Percentiles rank a stretch among this genome's conserved stretches.
Conservation (phyloP, 306 rosid species). For the Castanea mollissima region DNA sequence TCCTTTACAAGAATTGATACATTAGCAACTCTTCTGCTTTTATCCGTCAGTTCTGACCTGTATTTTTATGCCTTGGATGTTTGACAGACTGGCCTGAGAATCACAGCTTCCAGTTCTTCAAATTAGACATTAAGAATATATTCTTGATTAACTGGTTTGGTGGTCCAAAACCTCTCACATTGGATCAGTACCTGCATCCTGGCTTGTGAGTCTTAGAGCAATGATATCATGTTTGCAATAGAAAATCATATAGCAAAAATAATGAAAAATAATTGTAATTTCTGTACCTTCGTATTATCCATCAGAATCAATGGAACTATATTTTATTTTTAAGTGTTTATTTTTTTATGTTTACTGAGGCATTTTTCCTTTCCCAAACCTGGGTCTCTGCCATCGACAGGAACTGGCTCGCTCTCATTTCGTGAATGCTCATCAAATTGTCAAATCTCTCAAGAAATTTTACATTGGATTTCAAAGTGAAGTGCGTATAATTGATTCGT, state of each 20-base stretch:
- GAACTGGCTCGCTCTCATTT: slow-evolving; percentile 18
- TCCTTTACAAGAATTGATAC: too few relatives aligned
- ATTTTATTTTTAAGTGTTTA: neutral
- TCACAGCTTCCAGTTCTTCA: slow-evolving; percentile 71
- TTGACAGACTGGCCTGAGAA: slow-evolving; percentile 67
- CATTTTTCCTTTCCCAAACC: slow-evolving; percentile 1
- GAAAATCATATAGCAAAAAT: neutral
- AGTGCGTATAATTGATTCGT: slow-evolving; percentile 15
- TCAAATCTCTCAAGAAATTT: neutral
- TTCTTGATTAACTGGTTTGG: slow-evolving; percentile 85
- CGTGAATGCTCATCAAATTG: slow-evolving; percentile 28
- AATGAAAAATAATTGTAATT: neutral
- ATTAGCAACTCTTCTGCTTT: slow-evolving; percentile 13
- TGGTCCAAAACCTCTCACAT: slow-evolving; percentile 77
- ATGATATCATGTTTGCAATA: neutral
- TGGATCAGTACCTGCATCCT: slow-evolving; percentile 59
- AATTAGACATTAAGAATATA: slow-evolving; percentile 66
- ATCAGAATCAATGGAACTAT: neutral
- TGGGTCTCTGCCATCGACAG: slow-evolving; percentile 31
- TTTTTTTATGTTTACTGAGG: slow-evolving; percentile 4
- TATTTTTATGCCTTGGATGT: neutral
- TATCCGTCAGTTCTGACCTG: neutral
- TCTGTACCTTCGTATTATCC: neutral
- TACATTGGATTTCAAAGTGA: slow-evolving; percentile 1
- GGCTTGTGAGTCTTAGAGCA: slow-evolving; percentile 37